phyloP scores from a whole-genome alignment of 176 grass and related monocot genomes.

The Aegilops sharonensis region DNA sequence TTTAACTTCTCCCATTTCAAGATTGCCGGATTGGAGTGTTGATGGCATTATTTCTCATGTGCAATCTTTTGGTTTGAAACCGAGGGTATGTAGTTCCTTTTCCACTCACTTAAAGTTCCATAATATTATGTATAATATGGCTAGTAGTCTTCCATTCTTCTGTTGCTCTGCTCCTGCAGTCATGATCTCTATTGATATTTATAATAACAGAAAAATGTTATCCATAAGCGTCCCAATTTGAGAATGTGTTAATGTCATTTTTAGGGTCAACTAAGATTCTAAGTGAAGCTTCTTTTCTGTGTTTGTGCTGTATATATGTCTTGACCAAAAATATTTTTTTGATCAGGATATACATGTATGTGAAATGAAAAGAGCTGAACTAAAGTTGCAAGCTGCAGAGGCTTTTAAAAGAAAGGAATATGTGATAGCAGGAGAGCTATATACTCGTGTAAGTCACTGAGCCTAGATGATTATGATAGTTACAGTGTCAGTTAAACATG shows the following conservation, averaged over 20 bases:
- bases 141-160: too few species aligned
- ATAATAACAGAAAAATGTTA: background rate
- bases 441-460: slow-evolving; percentile 1
- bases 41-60: slow-evolving; percentile 28
- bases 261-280: background rate
- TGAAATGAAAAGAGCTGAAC: slow-evolving; percentile 12
- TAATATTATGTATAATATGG: background rate
- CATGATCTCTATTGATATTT: background rate
- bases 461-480: too few species aligned
- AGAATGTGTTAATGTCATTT: background rate
- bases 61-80: slow-evolving; percentile 5
- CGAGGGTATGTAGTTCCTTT: slow-evolving; percentile 1
- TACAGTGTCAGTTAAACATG: too few species aligned
- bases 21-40: slow-evolving; percentile 21
- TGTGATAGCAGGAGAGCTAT: background rate
- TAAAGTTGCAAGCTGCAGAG: slow-evolving; percentile 9
- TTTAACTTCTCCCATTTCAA: slow-evolving; percentile 11
- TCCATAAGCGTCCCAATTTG: background rate
- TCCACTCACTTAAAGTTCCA: background rate
- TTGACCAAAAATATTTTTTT: background rate
- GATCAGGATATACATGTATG: background rate
- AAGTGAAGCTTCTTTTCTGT: background rate
- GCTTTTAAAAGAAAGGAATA: slow-evolving; percentile 20
- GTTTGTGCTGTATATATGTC: background rate
- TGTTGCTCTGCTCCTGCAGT: too few species aligned